A percentile compares a stretch with the other conserved stretches of the same genome.
Evolutionary conservation across 306 rosid species (phyloP).

Genomic region (Hippophae gyantsensis): DNA sequence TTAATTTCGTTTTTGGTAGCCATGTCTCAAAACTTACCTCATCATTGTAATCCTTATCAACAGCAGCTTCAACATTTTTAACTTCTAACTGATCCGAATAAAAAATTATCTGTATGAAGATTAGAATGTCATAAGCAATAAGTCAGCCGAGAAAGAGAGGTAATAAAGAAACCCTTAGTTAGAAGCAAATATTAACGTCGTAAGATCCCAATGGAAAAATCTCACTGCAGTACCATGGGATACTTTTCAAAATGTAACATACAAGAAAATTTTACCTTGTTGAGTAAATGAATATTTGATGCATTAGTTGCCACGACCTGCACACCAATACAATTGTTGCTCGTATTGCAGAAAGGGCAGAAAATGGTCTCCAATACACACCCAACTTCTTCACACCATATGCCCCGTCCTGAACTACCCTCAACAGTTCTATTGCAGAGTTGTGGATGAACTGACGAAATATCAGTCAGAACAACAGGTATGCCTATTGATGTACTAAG

Average conservation of each 20-base stretch:
- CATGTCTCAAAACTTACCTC: conserved; percentile 34
- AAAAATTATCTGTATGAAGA: conserved; percentile 47
- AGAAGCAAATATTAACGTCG: neutral
- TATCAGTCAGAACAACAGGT: conserved; percentile 50
- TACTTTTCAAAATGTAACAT: neutral
- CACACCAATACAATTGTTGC: conserved; percentile 55
- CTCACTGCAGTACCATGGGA: neutral
- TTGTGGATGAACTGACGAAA: conserved; percentile 42
- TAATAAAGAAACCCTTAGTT: neutral
- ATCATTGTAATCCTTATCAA: conserved; percentile 26
- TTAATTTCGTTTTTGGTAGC: neutral
- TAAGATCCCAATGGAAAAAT: neutral
- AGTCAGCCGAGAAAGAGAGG: conserved; percentile 9
- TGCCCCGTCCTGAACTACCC: conserved; percentile 36
- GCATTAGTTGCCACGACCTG: conserved; percentile 67
- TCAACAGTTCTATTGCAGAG: conserved; percentile 29
- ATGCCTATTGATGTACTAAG: conserved; percentile 26
- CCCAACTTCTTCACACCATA: conserved; percentile 84
- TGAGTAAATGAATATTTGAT: conserved; percentile 59
- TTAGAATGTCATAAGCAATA: conserved; percentile 1
- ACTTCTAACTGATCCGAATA: conserved; percentile 55
- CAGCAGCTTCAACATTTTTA: conserved; percentile 35
- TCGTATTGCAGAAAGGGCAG: conserved; percentile 67
- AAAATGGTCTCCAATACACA: conserved; percentile 59
- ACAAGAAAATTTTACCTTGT: conserved; percentile 44